Evolutionary conservation across 164 flowering plant genomes (phyloP).

Genomic region (Sedum album): DNA sequence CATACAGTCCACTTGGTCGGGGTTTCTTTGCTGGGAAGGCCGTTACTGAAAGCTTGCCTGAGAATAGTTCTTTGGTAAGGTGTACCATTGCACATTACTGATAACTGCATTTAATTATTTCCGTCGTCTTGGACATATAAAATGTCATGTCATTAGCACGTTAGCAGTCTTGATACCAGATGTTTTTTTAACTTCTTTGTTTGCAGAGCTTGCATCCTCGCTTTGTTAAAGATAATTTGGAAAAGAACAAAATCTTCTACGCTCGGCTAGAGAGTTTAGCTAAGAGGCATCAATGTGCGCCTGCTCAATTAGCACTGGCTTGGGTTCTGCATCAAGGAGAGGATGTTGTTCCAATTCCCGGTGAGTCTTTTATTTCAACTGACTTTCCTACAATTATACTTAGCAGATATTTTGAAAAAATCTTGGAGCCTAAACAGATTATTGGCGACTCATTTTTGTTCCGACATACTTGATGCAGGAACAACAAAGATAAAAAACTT

Average conservation of each 20-base stretch:
- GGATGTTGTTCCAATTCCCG: constrained; percentile 26
- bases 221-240: constrained; percentile 22
- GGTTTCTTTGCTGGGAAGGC: constrained; percentile 29
- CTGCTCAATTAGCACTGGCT: constrained; percentile 29
- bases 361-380: constrained; percentile 10
- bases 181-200: neutral
- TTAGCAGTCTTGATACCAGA: too few species aligned
- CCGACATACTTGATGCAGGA: constrained; percentile 14
- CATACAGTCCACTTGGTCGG: constrained; percentile 35
- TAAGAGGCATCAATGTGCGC: constrained; percentile 20
- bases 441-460: neutral
- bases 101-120: neutral
- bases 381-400: neutral
- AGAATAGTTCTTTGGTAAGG: constrained; percentile 15
- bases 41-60: constrained; percentile 13
- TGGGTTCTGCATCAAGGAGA: constrained; percentile 31
- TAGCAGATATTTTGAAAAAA: neutral
- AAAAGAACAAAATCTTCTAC: constrained; percentile 23
- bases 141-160: too few species aligned
- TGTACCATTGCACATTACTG: neutral
- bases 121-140: neutral
- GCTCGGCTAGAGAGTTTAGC: constrained; percentile 17
- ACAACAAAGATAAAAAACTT: constrained; percentile 27
- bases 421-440: neutral
- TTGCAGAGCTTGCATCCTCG: constrained; percentile 23